phyloP scores from a whole-genome alignment of 192 early-diverging fungal species.

The Coemansia guatemalensis region DNA sequence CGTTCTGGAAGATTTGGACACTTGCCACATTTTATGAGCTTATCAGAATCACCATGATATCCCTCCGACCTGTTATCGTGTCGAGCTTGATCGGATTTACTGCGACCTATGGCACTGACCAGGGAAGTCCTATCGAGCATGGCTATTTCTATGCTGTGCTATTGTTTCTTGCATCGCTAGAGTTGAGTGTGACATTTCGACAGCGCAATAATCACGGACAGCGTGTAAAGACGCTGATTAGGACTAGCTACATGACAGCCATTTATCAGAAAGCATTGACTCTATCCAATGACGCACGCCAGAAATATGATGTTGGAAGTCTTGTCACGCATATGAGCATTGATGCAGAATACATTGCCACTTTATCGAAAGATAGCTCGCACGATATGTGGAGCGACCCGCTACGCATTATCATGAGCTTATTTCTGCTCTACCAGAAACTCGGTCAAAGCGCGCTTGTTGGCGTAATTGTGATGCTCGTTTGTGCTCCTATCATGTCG shows the following conservation, averaged over 20 bases:
- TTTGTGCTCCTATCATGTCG: constrained; percentile 83
- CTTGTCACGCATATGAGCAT: constrained; percentile 76
- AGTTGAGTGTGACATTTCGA: constrained; percentile 81
- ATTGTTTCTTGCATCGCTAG: constrained; percentile 79
- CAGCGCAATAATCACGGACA: constrained; percentile 91
- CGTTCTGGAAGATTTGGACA: constrained; percentile 69
- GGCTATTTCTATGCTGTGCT: constrained; percentile 78
- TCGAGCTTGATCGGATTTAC: constrained; percentile 70
- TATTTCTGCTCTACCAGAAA: constrained; percentile 78
- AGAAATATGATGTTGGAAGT: constrained; percentile 80
- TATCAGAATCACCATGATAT: constrained; percentile 73
- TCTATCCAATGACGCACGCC: constrained; percentile 79
- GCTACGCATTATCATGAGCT: constrained; percentile 76
- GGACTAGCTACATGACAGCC: constrained; percentile 76
- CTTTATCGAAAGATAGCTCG: constrained; percentile 65
- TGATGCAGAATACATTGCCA: constrained; percentile 68
- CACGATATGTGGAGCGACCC: constrained; percentile 81
- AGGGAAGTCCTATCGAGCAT: constrained; percentile 64
- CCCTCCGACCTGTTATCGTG: constrained; percentile 83
- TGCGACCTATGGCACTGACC: constrained; percentile 56
- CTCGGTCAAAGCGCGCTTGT: constrained; percentile 83
- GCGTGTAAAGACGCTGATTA: constrained; percentile 74
- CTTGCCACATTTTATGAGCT: constrained; percentile 80
- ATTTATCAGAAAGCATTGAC: constrained; percentile 87
- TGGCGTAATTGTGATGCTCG: constrained; percentile 79